Evolutionary conservation across 2,329 filamentous ascomycete genomes (phyloP), one percentile per base, ranked within the genome.

Genomic region (Aspergillus clavatus): DNA sequence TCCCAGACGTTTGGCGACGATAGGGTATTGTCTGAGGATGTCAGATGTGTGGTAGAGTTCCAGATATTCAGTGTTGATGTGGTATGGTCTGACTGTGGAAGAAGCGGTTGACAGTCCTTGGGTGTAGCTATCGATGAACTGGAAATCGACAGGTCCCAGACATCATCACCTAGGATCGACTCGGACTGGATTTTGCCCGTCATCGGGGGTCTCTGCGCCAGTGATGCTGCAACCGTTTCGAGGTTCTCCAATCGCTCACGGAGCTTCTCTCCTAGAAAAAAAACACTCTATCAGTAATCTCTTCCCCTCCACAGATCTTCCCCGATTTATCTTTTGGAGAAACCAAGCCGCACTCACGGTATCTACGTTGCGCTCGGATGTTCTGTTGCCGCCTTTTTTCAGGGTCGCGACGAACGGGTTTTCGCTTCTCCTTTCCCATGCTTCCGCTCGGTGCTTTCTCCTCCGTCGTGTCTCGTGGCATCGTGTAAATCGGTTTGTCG

Each of bases 381-480:
- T 56, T 56, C 47, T 56, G 54, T 47, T 55, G 54, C 16, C 54
- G 51, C 23, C 54, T 37, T 43, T 44, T 53, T 28, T 56, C 54
- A 2, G 52, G 54, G 45, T 56, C 52, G 7, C 54, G 51, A n/a
- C 54, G 54, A n/a, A 51, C 48, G 8, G 54, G 54, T 27, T 56
- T 56, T 36, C 54, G 48, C 19, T 43, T 55, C 36, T 47, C 37
- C 24, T 51, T 51, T 42, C 33, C 28, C 14, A 22, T 22, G 19
- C 11, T 27, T 22, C 33, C 38, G 2, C 11, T 22, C 7, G 6
- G 8, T 16, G 16, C n/a, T 18, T 18, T 28, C 26, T 28, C 26
- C 29, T 44, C 22, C 6, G 5, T 24, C 6, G 19, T 31, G 10
- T 31, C 28, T 26, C 22, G 39, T 33, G 44, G 33, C 50, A 52